A percentile compares a stretch with the other conserved stretches of the same genome.
These are phyloP conservation scores for Zygosaccharomyces bailii DNA, from an alignment of 805 yeast species.

Conservation along the genomic window DNA sequence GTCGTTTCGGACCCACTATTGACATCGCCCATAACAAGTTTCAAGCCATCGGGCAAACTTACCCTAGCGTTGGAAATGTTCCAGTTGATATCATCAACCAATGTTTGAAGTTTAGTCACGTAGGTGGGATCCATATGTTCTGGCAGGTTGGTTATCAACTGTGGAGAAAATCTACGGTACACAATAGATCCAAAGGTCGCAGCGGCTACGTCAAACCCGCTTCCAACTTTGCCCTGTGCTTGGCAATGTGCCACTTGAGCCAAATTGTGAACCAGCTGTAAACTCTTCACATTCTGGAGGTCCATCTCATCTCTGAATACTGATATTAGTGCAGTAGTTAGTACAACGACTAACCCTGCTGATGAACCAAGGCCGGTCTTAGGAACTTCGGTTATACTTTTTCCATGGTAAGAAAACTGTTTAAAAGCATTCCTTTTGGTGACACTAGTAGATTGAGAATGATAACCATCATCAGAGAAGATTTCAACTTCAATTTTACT, in stretches of 20 bases:
- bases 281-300: constrained; percentile 22
- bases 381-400: constrained; percentile 65
- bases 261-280: constrained; percentile 63
- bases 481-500: constrained; percentile 49
- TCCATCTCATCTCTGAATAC: constrained; percentile 40
- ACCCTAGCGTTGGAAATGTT: constrained; percentile 51
- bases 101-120: constrained; percentile 30
- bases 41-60: constrained; percentile 63
- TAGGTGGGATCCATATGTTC: constrained; percentile 27
- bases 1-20: constrained; percentile 94
- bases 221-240: constrained; percentile 94
- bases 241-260: constrained; percentile 88
- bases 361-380: constrained; percentile 97
- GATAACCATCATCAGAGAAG: constrained; percentile 85
- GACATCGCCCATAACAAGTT: constrained; percentile 88
- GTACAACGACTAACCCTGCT: constrained; percentile 84
- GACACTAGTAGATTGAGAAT: constrained; percentile 59
- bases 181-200: constrained; percentile 88
- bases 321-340: constrained; percentile 65
- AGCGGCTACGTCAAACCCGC: constrained; percentile 96
- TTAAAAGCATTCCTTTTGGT: constrained; percentile 36
- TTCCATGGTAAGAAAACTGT: constrained; percentile 56
- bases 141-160: constrained; percentile 41
- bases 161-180: constrained; percentile 72
- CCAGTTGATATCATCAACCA: constrained; percentile 56